Evolutionary conservation across 305 asterid species (phyloP), one percentile per base, ranked within the genome.

Genomic region (Coffea humblotiana): DNA sequence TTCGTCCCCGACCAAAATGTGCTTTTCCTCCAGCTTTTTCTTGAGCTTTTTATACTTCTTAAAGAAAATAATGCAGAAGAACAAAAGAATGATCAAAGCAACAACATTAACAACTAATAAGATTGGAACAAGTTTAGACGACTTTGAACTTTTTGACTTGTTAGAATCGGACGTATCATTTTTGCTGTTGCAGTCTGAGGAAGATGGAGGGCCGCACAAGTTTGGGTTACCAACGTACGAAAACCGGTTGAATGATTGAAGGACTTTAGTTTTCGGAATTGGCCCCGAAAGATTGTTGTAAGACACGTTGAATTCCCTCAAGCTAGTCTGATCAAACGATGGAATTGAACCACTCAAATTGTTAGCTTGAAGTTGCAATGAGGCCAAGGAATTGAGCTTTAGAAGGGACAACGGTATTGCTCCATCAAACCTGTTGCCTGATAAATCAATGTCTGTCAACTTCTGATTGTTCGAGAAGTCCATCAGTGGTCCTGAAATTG

Each of bases 321-420:
- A 81, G 76, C 80, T 85, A 18, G 88, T 81, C 77, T 88, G 95
- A 78, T 85, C 78, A 82, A 88, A 88, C 29, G 72, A 63, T 2
- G 91, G 93, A 70, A 92, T 79, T 14, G 81, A 74, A 77, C 95
- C 97, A 12, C 74, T 81, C 25, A 90, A 77, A 0, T 78, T 81
- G 89, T 90, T 92, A n/a, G 43, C 74, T 12, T 92, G 90, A 76
- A 90, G 88, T 77, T 85, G 89, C 84, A 92, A 89, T 75, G 95
- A 86, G 75, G 83, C 87, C 56, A 91, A 77, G 72, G 77, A 81
- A 27, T 83, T 72, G 60, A 90, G 86, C 79, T 35, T 82, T 23
- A 85, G 32, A 63, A 92, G 87, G 35, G 93, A 89, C 29, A 79
- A 8, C 32, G 95, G 84, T 51, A 90, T 88, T 63, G 76, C 69